These are phyloP conservation scores for Trichosporon sp. DNA, from an alignment of 1,284 basidiomycete species.

Conservation along the genomic window DNA sequence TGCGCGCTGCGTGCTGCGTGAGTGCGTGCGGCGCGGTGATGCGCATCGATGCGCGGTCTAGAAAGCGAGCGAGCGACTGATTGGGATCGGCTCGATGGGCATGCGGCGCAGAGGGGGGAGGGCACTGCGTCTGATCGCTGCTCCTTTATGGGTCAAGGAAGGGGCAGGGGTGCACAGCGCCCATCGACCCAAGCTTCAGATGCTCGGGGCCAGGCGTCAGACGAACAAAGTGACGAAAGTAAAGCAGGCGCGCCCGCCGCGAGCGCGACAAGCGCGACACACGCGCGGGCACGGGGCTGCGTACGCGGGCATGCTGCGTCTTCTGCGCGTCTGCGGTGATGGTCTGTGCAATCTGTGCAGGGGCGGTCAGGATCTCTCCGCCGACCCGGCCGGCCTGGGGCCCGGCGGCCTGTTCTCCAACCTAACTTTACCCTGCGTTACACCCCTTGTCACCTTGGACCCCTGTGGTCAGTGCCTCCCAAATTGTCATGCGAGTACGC, in stretches of 20 bases:
- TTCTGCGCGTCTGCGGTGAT: not conserved
- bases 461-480: not conserved
- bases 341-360: not conserved
- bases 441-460: not conserved
- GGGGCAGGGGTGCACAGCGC: not conserved
- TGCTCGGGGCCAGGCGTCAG: not conserved
- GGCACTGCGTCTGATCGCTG: not conserved
- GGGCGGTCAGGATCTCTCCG: not conserved
- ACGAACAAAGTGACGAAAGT: not conserved
- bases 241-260: not conserved
- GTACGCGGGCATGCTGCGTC: not conserved
- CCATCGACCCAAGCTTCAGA: not conserved
- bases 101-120: not conserved
- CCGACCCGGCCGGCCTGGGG: not conserved
- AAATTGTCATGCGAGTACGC: slow-evolving; percentile 1
- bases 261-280: not conserved
- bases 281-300: not conserved
- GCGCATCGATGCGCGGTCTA: not conserved
- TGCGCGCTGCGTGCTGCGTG: not conserved
- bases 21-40: not conserved
- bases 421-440: not conserved
- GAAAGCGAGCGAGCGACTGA: not conserved
- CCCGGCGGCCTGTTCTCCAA: not conserved
- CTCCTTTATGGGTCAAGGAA: not conserved
- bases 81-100: not conserved